Evolutionary conservation across 129 eudicot species (phyloP).

Genomic region (Oenanthe sinensis): DNA sequence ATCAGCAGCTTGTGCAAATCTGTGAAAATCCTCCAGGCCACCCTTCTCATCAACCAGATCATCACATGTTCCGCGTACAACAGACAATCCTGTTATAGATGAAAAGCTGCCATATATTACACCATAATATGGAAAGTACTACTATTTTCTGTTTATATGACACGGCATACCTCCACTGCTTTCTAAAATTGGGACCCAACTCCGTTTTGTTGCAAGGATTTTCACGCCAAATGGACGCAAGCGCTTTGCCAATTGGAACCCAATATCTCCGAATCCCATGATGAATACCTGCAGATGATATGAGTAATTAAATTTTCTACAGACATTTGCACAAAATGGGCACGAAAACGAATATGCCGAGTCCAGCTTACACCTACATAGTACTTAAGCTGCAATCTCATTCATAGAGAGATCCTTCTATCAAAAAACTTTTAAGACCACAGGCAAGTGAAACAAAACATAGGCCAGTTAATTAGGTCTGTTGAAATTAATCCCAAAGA

Average conservation of each 20-base stretch:
- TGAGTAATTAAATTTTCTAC: not conserved
- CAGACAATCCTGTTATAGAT: no score
- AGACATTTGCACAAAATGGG: not conserved
- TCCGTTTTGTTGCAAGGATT: slow-evolving; percentile 84
- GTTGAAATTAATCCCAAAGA: no score
- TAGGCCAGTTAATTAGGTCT: no score
- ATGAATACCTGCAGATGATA: slow-evolving; percentile 58
- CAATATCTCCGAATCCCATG: slow-evolving; percentile 88
- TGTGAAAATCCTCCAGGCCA: no score
- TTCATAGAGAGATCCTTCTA: no score
- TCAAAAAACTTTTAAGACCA: no score
- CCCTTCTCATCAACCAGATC: no score
- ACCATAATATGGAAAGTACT: not conserved
- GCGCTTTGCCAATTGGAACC: slow-evolving; percentile 69
- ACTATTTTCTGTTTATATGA: not conserved
- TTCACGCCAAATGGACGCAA: slow-evolving; percentile 85
- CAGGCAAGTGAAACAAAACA: no score
- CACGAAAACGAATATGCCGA: not conserved
- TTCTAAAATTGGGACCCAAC: slow-evolving; percentile 39
- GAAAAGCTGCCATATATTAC: not conserved
- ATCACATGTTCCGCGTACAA: no score
- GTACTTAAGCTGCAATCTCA: not conserved
- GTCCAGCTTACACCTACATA: not conserved
- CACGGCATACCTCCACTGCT: slow-evolving; percentile 22
- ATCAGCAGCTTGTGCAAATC: no score